Evolutionary conservation across 768 basidiomycete species (phyloP), one percentile per base, ranked within the genome.

Genomic region (Lentinula raphanica): DNA sequence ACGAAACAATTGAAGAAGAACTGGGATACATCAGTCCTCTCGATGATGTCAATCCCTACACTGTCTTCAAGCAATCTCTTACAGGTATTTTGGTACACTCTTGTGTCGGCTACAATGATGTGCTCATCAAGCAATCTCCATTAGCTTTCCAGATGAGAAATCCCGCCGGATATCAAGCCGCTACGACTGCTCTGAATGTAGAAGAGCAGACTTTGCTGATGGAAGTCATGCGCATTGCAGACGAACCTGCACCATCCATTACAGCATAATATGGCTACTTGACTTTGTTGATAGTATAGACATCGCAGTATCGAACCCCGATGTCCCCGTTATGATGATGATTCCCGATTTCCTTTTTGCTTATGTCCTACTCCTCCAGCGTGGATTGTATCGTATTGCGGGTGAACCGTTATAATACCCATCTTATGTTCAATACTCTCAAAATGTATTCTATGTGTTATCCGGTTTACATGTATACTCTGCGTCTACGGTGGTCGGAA

Each of bases 21-120:
- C 80, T 94, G 8, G 87, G 90, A 5, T 93, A 88, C 70, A 83
- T 93, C 69, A 93, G 90, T 65, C 84, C 91, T 48, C 78, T 95
- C 39, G 94, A 95, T 61, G 79, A 71, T 55, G 84, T 92, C 55
- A 81, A 94, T 65, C 85, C 87, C 3, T 94, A 94, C 67, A 69
- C 76, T 46, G 77, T 84, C 0, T 95, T 95, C 79, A 87, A 91
- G 69, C 80, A 81, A 59, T 88, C 90, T 25, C 71, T 94, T 63
- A 85, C 88, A 19, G 76, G 92, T 94, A 66, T 44, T 85, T 73
- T 17, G 25, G 28, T 29, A 27, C 58, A 25, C 36, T 15, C 58
- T 61, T 36, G n/a, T n/a, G n/a, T n/a, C n/a, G n/a, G n/a, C n/a
- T n/a, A n/a, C n/a, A n/a, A n/a, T n/a, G n/a, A n/a, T n/a, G n/a